These are phyloP conservation scores for Ogataea minuta DNA, from an alignment of 805 yeast species.

Conservation along the genomic window DNA sequence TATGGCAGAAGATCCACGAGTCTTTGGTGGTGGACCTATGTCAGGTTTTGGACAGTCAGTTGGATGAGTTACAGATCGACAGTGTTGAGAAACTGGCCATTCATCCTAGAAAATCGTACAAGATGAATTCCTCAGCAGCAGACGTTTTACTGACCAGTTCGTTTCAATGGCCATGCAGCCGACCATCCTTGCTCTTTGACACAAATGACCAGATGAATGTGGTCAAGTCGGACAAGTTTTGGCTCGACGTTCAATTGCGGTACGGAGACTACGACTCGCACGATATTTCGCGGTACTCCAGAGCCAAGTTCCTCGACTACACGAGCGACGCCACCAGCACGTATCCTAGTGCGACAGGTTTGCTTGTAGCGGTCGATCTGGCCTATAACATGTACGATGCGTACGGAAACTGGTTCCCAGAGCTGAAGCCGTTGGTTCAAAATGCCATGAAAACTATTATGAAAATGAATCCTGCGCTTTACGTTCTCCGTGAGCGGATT, in stretches of 20 bases:
- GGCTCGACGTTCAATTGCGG: constrained; percentile 93
- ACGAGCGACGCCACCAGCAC: constrained; percentile 81
- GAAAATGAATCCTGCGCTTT: constrained; percentile 92
- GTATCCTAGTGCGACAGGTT: constrained; percentile 93
- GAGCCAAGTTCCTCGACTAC: constrained; percentile 91
- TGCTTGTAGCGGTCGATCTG: constrained; percentile 84
- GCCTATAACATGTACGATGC: constrained; percentile 96
- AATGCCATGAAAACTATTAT: constrained; percentile 90
- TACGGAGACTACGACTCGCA: constrained; percentile 98
- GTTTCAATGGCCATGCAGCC: constrained; percentile 77
- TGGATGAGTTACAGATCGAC: constrained; percentile 80
- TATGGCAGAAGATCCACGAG: constrained; percentile 99
- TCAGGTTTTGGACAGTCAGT: constrained; percentile 85
- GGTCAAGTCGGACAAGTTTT: constrained; percentile 65
- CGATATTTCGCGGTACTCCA: constrained; percentile 88
- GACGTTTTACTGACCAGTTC: constrained; percentile 78
- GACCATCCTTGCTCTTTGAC: constrained; percentile 78
- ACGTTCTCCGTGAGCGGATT: constrained; percentile 88
- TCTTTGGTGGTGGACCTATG: constrained; percentile 90
- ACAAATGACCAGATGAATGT: constrained; percentile 61
- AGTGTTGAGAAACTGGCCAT: constrained; percentile 86
- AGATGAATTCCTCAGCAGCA: constrained; percentile 94
- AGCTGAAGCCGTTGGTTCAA: constrained; percentile 83
- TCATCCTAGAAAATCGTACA: constrained; percentile 95
- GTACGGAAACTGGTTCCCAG: constrained; percentile 97